phyloP scores from a whole-genome alignment of 164 flowering plant genomes.

The Aristolochia fimbriata region DNA sequence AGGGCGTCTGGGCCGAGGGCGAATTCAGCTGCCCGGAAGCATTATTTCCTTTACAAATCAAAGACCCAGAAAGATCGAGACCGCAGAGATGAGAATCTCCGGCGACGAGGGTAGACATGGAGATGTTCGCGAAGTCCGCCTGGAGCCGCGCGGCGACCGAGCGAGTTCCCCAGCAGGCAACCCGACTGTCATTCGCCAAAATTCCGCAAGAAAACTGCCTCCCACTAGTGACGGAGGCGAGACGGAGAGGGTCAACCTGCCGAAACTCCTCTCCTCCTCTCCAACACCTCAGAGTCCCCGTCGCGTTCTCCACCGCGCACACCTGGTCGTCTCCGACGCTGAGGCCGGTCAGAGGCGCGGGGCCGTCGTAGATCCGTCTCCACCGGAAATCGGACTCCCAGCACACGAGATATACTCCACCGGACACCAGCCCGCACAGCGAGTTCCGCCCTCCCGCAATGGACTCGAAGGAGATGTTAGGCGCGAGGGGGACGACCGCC shows the following conservation, averaged over 20 bases:
- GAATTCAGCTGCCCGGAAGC: slow-evolving; percentile 33
- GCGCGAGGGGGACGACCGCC: slow-evolving; percentile 11
- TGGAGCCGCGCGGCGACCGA: slow-evolving; percentile 5
- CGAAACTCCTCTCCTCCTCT: slow-evolving; percentile 21
- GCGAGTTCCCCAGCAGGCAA: slow-evolving; percentile 38
- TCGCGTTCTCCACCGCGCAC: slow-evolving; percentile 37
- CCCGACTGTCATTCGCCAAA: slow-evolving; percentile 11
- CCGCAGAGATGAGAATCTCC: slow-evolving; percentile 68
- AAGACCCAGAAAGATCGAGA: slow-evolving; percentile 21
- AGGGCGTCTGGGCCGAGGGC: slow-evolving; percentile 15
- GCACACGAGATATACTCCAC: slow-evolving; percentile 52
- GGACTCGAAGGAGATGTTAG: slow-evolving; percentile 44
- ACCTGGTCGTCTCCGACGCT: slow-evolving; percentile 60
- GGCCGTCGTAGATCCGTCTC: slow-evolving; percentile 32
- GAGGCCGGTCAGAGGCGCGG: slow-evolving; percentile 24
- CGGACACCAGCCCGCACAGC: slow-evolving; percentile 70
- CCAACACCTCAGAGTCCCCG: slow-evolving; percentile 48
- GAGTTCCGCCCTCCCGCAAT: slow-evolving; percentile 56
- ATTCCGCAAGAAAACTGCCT: slow-evolving; percentile 65
- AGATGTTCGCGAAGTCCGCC: slow-evolving; percentile 8
- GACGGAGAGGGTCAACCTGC: background rate
- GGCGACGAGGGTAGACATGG: slow-evolving; percentile 41
- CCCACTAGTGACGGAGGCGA: slow-evolving; percentile 43
- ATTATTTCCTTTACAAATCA: slow-evolving; percentile 48
- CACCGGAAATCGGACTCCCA: slow-evolving; percentile 30